A percentile compares a stretch with the other conserved stretches of the same genome.
phyloP scores from a whole-genome alignment of 2,329 filamentous ascomycete species.

The Camillea tinctor region DNA sequence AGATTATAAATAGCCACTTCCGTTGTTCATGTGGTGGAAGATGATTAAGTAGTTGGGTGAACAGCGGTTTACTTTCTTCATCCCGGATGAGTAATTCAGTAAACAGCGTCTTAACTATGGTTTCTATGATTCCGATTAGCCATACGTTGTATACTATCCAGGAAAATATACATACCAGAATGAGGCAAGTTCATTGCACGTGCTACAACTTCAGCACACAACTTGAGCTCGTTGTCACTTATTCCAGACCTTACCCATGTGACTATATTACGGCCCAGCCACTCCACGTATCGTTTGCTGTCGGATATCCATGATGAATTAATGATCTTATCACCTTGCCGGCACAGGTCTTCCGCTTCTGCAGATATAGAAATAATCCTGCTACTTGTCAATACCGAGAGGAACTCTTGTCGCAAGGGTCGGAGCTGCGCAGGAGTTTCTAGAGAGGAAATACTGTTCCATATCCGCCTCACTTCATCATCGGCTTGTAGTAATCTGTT shows the following conservation, averaged over 20 bases:
- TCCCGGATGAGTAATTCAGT: conserved; percentile 24
- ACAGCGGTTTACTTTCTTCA: conserved; percentile 18
- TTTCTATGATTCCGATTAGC: conserved; percentile 35
- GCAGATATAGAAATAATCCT: conserved; percentile 50
- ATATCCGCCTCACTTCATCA: conserved; percentile 23
- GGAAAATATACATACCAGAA: conserved; percentile 50
- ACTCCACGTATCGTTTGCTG: conserved; percentile 63
- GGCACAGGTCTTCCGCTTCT: conserved; percentile 53
- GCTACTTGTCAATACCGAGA: conserved; percentile 48
- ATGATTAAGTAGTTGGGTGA: conserved; percentile 34
- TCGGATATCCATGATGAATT: conserved; percentile 59
- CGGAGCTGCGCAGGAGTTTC: conserved; percentile 26
- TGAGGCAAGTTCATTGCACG: conserved; percentile 72
- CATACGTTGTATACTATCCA: neutral
- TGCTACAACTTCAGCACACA: conserved; percentile 49
- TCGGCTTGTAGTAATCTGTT: conserved; percentile 40
- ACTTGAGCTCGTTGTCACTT: conserved; percentile 38
- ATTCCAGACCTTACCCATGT: conserved; percentile 38
- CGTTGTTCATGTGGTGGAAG: conserved; percentile 45
- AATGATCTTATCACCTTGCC: conserved; percentile 32
- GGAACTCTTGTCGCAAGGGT: conserved; percentile 42
- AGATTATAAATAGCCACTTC: conserved; percentile 38
- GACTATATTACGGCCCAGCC: conserved; percentile 67
- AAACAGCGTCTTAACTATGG: conserved; percentile 35
- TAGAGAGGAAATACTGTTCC: conserved; percentile 18